These are phyloP conservation scores for Zoysia pacifica DNA, from an alignment of 176 grass and related monocot species.

Conservation along the genomic window DNA sequence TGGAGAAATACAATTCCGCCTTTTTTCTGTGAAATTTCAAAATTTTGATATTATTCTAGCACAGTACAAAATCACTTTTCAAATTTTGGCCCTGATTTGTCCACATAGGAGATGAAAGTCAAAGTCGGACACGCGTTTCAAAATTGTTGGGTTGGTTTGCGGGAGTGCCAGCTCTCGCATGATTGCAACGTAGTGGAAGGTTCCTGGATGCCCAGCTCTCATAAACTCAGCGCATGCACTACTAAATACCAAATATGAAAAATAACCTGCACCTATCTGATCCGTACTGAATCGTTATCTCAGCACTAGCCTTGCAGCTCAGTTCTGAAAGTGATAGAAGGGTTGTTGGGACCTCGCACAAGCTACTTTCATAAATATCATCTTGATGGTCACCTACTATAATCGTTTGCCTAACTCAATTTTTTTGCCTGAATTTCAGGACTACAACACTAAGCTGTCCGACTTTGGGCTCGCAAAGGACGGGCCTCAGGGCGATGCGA, in stretches of 20 bases:
- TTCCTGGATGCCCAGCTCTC: slow-evolving; percentile 31
- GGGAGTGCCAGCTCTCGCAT: not conserved
- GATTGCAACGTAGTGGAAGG: slow-evolving; percentile 30
- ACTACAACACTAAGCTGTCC: slow-evolving; percentile 65
- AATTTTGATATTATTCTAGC: not conserved
- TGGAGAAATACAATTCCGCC: not conserved
- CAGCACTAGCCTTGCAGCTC: slow-evolving; percentile 3
- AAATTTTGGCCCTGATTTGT: not conserved
- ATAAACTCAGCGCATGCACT: not conserved
- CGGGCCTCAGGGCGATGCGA: slow-evolving; percentile 70
- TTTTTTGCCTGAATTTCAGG: slow-evolving; percentile 45
- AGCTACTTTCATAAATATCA: not conserved
- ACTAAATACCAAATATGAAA: not conserved
- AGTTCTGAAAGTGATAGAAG: not conserved
- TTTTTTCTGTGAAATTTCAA: not conserved
- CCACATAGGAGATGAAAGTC: not conserved
- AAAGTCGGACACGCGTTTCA: slow-evolving; percentile 25
- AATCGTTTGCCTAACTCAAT: slow-evolving; percentile 18
- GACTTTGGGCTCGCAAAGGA: slow-evolving; percentile 95
- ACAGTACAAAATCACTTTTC: not conserved
- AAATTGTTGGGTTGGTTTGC: slow-evolving; percentile 4
- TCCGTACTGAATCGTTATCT: slow-evolving; percentile 13
- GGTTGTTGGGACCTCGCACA: not conserved
- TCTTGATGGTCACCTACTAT: not conserved
- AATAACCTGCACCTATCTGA: not conserved